Base-by-base conservation (phyloP, 2,329 filamentous ascomycete species). In the Cylindrodendrum hubeiense region DNA sequence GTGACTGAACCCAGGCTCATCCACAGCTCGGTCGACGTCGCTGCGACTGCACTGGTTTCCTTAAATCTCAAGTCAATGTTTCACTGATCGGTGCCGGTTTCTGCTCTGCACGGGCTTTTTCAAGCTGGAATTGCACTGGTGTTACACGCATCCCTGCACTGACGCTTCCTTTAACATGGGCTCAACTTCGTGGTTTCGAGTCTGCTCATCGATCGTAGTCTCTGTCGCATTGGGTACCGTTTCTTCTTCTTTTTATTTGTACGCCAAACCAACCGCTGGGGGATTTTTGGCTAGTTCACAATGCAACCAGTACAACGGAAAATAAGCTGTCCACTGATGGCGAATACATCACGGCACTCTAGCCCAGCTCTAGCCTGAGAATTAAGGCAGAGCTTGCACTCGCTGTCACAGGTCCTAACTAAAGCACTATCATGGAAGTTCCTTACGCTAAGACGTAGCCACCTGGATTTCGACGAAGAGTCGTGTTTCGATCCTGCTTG, bases 391-490 rank as follows among this genome's bases (percentile, higher is more conserved):
- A 61, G 21, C 21, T 37, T 15, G 58, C 28, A 41, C 65, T 67
- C 24, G 67, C 67, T 12, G 67, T 65, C 8, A 54, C 26, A 8
- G 55, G 60, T 4, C 67, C 67, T 13, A 67, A 9, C 3, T 65
- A 69, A 44, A 67, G 66, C 13, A 66, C 13, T 10, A 56, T 64
- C 65, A 67, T 67, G 44, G 67, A 69, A 30, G 63, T 54, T 22
- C 65, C 62, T 17, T 69, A 69, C 2, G 67, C 52, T 19, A 69
- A 34, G 3, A 65, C 67, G 28, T 69, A 66, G 10, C 65, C 65
- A 12, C 67, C 65, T 13, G 59, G 63, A n/a, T 69, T 67, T 3
- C 26, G 62, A 4, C 39, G 33, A 4, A 67, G 43, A 13, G 54
- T 56, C 4, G 56, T 60, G 26, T 69, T 54, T n/a, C 37, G 24